These are phyloP conservation scores for Tylopilus felleus DNA, from an alignment of 768 basidiomycete genomes.

Conservation along the genomic window DNA sequence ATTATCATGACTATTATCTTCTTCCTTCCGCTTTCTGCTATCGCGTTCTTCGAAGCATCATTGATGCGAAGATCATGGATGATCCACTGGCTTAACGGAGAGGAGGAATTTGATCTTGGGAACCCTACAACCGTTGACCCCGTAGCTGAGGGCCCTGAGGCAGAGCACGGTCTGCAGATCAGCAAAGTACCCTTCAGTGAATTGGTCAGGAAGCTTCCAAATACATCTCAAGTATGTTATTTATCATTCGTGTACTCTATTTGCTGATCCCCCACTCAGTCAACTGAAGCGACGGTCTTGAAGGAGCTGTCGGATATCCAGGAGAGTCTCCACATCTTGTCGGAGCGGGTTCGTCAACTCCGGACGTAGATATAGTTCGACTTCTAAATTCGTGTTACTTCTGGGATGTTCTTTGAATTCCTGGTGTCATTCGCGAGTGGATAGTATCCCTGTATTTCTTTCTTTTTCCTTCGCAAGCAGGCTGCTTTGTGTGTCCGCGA, in stretches of 20 bases:
- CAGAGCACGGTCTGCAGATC: constrained; percentile 56
- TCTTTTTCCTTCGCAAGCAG: not conserved
- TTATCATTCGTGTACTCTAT: not conserved
- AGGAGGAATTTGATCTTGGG: constrained; percentile 59
- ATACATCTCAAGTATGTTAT: constrained; percentile 61
- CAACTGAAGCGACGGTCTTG: constrained; percentile 64
- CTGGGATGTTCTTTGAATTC: not conserved
- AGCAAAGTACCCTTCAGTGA: constrained; percentile 68
- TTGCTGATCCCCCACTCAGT: constrained; percentile 41
- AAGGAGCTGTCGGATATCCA: constrained; percentile 60
- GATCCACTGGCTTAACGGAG: constrained; percentile 59
- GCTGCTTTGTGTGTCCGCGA: not conserved
- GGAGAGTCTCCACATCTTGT: constrained; percentile 36
- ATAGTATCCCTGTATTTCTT: not conserved
- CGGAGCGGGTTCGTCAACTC: constrained; percentile 34
- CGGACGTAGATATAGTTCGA: constrained; percentile 9
- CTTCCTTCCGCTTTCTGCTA: constrained; percentile 68
- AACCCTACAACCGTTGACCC: constrained; percentile 57
- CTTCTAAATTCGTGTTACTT: not conserved
- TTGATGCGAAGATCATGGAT: constrained; percentile 59
- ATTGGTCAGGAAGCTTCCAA: constrained; percentile 68
- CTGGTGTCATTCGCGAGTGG: not conserved
- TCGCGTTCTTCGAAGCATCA: constrained; percentile 72
- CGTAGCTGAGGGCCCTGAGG: constrained; percentile 51
- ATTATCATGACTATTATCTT: constrained; percentile 77